Conservation (phyloP, 2,329 filamentous ascomycete genomes). For the Aspergillus fructus region DNA sequence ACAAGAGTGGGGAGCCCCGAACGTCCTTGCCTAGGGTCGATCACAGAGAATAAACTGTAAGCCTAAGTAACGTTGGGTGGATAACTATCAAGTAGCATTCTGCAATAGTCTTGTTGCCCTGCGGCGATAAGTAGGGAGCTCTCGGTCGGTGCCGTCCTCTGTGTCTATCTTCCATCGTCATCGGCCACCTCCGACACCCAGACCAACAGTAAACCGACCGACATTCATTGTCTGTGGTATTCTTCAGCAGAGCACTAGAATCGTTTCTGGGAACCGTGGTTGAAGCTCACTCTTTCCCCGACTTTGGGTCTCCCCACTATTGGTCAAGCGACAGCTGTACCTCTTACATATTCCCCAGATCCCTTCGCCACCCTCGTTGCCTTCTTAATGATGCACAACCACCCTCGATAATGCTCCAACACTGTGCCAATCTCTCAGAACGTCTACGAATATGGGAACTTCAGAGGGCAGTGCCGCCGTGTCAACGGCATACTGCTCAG, state of each 20-base stretch:
- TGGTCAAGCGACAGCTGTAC: slow-evolving; percentile 6
- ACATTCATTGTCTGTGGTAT: not conserved
- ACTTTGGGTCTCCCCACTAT: slow-evolving; percentile 11
- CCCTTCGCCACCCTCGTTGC: slow-evolving; percentile 2
- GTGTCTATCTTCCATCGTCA: not conserved
- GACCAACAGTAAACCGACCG: not conserved
- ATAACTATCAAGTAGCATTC: too few relatives aligned
- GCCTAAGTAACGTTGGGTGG: not conserved
- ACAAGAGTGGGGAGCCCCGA: slow-evolving; percentile 2
- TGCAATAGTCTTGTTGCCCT: too few relatives aligned
- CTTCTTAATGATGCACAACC: slow-evolving; percentile 5
- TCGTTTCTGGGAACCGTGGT: not conserved
- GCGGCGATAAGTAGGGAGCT: not conserved
- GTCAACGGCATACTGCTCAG: slow-evolving; percentile 21
- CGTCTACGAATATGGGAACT: not conserved
- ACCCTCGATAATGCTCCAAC: not conserved
- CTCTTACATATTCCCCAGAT: not conserved
- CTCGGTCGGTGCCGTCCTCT: slow-evolving; percentile 10
- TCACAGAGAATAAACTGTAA: not conserved
- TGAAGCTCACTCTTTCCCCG: slow-evolving; percentile 1
- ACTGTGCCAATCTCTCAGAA: not conserved
- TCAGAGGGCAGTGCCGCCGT: not conserved
- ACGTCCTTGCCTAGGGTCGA: not conserved
- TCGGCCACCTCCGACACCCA: slow-evolving; percentile 13
- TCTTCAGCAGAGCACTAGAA: not conserved